Percentiles rank a stretch among this genome's conserved stretches.
phyloP scores from a whole-genome alignment of 345 rosid genomes.

The Eucalyptus viminalis region DNA sequence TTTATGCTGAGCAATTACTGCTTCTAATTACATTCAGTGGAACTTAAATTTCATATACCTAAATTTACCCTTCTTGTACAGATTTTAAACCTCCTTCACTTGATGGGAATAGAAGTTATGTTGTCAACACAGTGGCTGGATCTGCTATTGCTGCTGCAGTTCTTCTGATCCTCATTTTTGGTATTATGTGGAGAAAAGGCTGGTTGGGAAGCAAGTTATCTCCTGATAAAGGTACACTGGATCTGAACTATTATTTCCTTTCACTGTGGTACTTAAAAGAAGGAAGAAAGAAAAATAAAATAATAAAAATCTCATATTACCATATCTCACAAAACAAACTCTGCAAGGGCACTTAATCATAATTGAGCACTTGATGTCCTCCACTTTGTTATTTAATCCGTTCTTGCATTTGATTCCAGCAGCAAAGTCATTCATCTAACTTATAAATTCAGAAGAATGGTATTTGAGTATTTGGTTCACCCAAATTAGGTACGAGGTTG shows the following conservation, averaged over 20 bases:
- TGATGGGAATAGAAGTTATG: constrained; percentile 4
- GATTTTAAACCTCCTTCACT: constrained; percentile 49
- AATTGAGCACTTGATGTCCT: not conserved
- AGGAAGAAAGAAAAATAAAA: not conserved
- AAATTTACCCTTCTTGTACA: constrained; percentile 1
- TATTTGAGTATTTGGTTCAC: not conserved
- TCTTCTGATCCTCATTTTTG: constrained; percentile 16
- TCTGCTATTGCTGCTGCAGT: constrained; percentile 17
- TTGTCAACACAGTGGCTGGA: constrained; percentile 2
- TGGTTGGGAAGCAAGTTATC: constrained; percentile 37
- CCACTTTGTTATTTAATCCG: not conserved
- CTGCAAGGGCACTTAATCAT: not conserved
- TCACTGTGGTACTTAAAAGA: not conserved
- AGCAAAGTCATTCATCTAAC: not conserved
- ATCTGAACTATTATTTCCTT: not conserved
- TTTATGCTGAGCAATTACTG: not conserved
- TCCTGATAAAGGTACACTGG: constrained; percentile 42
- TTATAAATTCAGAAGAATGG: not conserved
- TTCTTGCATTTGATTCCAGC: not conserved
- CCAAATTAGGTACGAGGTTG: not conserved
- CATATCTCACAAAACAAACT: not conserved
- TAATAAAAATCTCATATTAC: not conserved
- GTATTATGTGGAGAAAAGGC: constrained; percentile 32
- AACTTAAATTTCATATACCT: not conserved
- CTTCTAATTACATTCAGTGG: not conserved